Percentiles rank a stretch among this genome's conserved stretches.
phyloP scores from a whole-genome alignment of 345 rosid species.

The Mangifera indica region DNA sequence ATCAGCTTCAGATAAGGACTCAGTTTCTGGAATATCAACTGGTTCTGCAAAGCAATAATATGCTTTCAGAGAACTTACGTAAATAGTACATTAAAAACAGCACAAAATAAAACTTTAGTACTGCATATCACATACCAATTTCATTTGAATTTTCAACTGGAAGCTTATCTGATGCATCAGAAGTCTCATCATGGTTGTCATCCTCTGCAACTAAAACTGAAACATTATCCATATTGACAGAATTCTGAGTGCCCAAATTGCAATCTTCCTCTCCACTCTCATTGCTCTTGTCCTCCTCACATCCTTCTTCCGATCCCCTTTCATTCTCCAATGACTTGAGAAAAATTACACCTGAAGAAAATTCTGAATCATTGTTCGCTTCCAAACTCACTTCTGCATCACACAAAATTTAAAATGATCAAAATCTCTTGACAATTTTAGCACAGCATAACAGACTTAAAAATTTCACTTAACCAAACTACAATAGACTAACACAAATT shows the following conservation, averaged over 20 bases:
- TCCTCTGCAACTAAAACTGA: constrained; percentile 26
- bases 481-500: not conserved
- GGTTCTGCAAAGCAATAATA: constrained; percentile 14
- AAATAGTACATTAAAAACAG: not conserved
- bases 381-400: constrained; percentile 30
- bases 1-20: not conserved
- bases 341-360: constrained; percentile 25
- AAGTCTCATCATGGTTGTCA: constrained; percentile 18
- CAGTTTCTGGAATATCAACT: not conserved
- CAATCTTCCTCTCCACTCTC: not conserved
- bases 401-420: not conserved
- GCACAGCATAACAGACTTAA: not conserved
- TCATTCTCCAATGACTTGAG: constrained; percentile 31
- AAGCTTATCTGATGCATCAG: constrained; percentile 21
- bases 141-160: constrained; percentile 3
- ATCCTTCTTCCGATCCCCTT: constrained; percentile 21
- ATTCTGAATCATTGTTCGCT: constrained; percentile 22
- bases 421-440: not conserved
- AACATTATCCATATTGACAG: constrained; percentile 2
- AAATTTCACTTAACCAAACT: not conserved
- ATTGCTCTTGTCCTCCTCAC: constrained; percentile 12
- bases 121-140: constrained; percentile 24
- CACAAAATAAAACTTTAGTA: not conserved
- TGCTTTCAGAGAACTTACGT: not conserved
- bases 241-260: constrained; percentile 4